These are phyloP conservation scores for Bombardia bombarda DNA, from an alignment of 495 filamentous ascomycete species.

Conservation along the genomic window DNA sequence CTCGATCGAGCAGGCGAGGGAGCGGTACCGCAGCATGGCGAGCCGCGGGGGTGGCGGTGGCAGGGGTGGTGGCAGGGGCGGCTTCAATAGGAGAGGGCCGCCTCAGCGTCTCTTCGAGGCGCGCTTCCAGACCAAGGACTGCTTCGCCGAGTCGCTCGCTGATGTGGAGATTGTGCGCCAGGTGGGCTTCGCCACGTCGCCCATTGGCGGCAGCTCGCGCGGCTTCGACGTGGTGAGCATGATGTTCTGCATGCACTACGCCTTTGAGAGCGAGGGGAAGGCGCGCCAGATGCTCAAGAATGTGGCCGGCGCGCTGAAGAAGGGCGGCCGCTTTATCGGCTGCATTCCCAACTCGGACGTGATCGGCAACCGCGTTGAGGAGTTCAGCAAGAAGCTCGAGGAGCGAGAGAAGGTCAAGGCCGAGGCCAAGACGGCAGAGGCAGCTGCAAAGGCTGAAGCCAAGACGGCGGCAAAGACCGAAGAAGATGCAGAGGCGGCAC, in stretches of 20 bases:
- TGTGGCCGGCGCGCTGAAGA: slow-evolving; percentile 80
- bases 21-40: slow-evolving; percentile 68
- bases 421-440: background rate
- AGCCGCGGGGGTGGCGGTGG: slow-evolving; percentile 51
- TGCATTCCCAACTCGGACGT: slow-evolving; percentile 91
- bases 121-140: slow-evolving; percentile 82
- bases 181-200: slow-evolving; percentile 70
- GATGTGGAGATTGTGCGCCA: slow-evolving; percentile 69
- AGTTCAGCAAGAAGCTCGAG: slow-evolving; percentile 47
- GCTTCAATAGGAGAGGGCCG: slow-evolving; percentile 33
- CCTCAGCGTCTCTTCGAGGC: slow-evolving; percentile 66
- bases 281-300: slow-evolving; percentile 88
- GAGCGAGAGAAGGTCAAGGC: slow-evolving; percentile 31
- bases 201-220: slow-evolving; percentile 49
- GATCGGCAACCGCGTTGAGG: slow-evolving; percentile 56
- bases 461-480: background rate
- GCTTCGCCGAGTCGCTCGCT: slow-evolving; percentile 72
- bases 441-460: background rate
- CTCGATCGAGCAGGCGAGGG: slow-evolving; percentile 79
- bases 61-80: slow-evolving; percentile 43
- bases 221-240: slow-evolving; percentile 95
- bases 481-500: slow-evolving; percentile 1
- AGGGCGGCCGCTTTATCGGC: slow-evolving; percentile 88
- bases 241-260: slow-evolving; percentile 99
- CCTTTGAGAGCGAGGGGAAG: slow-evolving; percentile 86